Percentiles rank a stretch among this genome's conserved stretches.
Conservation (phyloP, 148 eudicot genomes). For the Polygonum maritimum region DNA sequence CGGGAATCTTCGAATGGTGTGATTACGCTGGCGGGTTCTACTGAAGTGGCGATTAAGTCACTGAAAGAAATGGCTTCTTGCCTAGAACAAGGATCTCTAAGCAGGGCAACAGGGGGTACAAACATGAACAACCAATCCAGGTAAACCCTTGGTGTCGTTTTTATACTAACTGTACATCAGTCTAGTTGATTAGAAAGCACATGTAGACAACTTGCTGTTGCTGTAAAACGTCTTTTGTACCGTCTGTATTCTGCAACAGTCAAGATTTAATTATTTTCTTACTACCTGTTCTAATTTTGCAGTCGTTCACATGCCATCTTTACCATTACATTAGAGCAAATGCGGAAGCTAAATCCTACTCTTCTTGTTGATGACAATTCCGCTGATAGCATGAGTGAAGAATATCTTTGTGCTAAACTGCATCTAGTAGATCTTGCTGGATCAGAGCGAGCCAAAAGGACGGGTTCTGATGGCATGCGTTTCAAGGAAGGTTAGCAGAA, state of each 20-base stretch:
- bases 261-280: not conserved
- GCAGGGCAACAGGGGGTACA: slow-evolving; percentile 98
- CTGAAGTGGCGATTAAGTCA: slow-evolving; percentile 74
- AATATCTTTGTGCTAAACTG: slow-evolving; percentile 91
- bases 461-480: slow-evolving; percentile 99
- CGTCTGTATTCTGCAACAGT: not conserved
- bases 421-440: slow-evolving; percentile 99
- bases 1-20: slow-evolving; percentile 95
- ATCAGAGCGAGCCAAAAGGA: slow-evolving; percentile 95
- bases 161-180: not conserved
- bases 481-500: slow-evolving; percentile 76
- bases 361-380: slow-evolving; percentile 34
- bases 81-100: slow-evolving; percentile 90
- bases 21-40: slow-evolving; percentile 93
- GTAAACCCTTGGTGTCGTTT: slow-evolving; percentile 19
- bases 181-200: not conserved
- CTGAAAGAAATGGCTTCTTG: slow-evolving; percentile 93
- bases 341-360: slow-evolving; percentile 51
- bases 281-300: slow-evolving; percentile 15
- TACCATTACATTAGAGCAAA: slow-evolving; percentile 94
- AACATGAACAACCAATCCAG: slow-evolving; percentile 98
- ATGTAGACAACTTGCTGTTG: not conserved
- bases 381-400: slow-evolving; percentile 64
- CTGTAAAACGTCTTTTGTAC: not conserved
- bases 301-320: slow-evolving; percentile 99